Conservation (phyloP, 2,329 filamentous ascomycete species). For the Diaporthe sp. region DNA sequence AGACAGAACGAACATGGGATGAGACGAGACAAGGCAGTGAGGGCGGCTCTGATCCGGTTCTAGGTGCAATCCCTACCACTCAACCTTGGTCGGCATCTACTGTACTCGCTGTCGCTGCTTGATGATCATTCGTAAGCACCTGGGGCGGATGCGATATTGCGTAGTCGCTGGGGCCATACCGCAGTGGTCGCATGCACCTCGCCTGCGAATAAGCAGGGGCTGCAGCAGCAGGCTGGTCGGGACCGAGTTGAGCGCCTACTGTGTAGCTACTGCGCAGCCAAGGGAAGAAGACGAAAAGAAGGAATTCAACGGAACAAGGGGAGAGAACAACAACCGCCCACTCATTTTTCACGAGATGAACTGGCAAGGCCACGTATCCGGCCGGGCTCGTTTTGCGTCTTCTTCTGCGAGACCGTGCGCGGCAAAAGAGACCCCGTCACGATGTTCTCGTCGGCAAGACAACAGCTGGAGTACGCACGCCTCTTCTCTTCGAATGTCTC, state of each 20-base stretch:
- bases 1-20: neutral
- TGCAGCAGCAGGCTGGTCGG: constrained; percentile 25
- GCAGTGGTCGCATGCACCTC: constrained; percentile 32
- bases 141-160: constrained; percentile 14
- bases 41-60: neutral
- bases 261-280: neutral
- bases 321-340: neutral
- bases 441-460: constrained; percentile 13
- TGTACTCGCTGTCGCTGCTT: neutral
- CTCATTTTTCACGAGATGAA: neutral
- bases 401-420: constrained; percentile 2
- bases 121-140: constrained; percentile 24
- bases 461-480: constrained; percentile 4
- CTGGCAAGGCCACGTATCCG: constrained; percentile 20
- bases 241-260: neutral
- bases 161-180: neutral
- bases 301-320: neutral
- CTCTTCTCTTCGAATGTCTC: constrained; percentile 15
- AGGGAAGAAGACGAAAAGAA: neutral
- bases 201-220: constrained; percentile 29
- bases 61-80: neutral
- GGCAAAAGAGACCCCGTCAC: constrained; percentile 15
- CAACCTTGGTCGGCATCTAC: neutral
- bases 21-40: constrained; percentile 10
- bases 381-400: neutral